Evolutionary conservation across 495 filamentous ascomycete species (phyloP), one percentile per base, ranked within the genome.

Genomic region (Daldinia grandis): DNA sequence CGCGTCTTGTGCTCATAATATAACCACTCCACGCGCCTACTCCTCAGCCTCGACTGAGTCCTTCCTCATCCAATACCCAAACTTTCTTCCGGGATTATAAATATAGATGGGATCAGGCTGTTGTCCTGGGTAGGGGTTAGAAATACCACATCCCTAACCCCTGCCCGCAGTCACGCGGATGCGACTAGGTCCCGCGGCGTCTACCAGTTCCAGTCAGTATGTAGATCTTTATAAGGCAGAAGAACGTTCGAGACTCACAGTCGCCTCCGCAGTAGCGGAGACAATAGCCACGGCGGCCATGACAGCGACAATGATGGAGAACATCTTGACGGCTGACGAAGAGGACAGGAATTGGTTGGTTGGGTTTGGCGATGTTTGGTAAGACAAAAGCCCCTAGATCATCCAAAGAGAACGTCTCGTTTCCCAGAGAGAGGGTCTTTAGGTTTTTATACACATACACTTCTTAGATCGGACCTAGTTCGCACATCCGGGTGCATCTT

Each of bases 1-100:
- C 69, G 66, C 62, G 17, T 56, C 35, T 47, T 17, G 24, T 72
- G 56, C 70, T 73, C 70, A 66, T 73, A 73, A 73, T 57, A 61
- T 61, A 42, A 30, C 64, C 65, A 68, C 65, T 62, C 70, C 65
- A 38, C 57, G n/a, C 37, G 58, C 57, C 21, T 62, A 49, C 42
- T 62, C 64, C 61, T 62, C 56, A 9, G 40, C 30, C 50, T 28
- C 44, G 31, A 53, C 59, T 50, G 17, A 27, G 49, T 30, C 49
- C 24, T 33, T 42, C 15, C 27, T 68, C 37, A 73, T 64, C 70
- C 70, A 28, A 73, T 61, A 38, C 65, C 62, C 27, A 38, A 31
- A 40, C 51, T 62, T 5, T 62, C 61, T 54, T 40, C 58, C 24
- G 47, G 61, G 9, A 37, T 25, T 66, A 69, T 69, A 28, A 62